Percentiles rank a stretch among this genome's conserved stretches.
phyloP scores from a whole-genome alignment of 2,329 filamentous ascomycete genomes.

The Colletotrichum nymphaeae region DNA sequence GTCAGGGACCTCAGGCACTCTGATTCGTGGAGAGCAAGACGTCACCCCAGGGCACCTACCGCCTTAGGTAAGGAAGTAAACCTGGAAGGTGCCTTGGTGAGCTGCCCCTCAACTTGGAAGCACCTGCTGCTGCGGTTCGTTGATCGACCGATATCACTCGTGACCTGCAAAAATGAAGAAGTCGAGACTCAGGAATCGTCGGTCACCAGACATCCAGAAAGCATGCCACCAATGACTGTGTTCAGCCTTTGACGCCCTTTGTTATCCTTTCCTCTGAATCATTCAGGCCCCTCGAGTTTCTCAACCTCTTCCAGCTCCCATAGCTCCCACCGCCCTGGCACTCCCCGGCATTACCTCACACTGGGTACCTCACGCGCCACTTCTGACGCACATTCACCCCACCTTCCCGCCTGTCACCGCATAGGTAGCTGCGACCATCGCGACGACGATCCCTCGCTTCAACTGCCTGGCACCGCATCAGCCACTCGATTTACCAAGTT shows the following conservation, averaged over 20 bases:
- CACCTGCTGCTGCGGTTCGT: neutral
- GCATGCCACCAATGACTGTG: slow-evolving; percentile 6
- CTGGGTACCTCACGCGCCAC: slow-evolving; percentile 10
- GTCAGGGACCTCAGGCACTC: neutral
- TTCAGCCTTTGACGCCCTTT: neutral
- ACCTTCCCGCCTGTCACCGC: slow-evolving; percentile 26
- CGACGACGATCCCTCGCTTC: slow-evolving; percentile 22
- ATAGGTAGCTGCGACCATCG: slow-evolving; percentile 4
- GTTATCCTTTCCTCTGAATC: neutral
- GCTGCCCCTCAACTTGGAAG: neutral
- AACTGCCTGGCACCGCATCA: neutral
- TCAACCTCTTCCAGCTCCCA: neutral
- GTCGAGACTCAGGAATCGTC: neutral
- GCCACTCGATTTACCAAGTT: neutral
- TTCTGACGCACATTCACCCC: slow-evolving; percentile 33
- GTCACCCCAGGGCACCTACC: neutral
- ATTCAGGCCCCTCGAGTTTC: neutral
- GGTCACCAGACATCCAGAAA: slow-evolving; percentile 14
- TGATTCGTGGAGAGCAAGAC: slow-evolving; percentile 4
- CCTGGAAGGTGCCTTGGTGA: neutral
- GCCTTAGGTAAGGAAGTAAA: neutral
- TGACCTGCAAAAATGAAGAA: slow-evolving; percentile 13
- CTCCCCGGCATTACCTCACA: slow-evolving; percentile 25
- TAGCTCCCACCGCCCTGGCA: neutral
- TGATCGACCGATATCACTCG: slow-evolving; percentile 25